phyloP scores from a whole-genome alignment of 1,139 yeast genomes.

The Saccharomyces hybrid region DNA sequence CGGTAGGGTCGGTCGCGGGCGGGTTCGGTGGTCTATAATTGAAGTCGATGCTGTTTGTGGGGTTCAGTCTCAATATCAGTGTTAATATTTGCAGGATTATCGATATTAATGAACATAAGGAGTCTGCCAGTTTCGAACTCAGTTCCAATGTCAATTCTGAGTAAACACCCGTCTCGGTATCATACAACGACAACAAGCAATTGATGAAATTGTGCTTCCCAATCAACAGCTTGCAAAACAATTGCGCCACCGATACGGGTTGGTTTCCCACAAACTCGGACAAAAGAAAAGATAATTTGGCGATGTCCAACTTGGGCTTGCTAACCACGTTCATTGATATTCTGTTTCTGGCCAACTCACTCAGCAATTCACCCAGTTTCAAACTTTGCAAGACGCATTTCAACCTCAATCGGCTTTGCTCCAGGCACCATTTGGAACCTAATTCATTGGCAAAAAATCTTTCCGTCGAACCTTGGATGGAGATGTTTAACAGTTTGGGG shows the following conservation, averaged over 20 bases:
- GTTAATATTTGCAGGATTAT: conserved; percentile 21
- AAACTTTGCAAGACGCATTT: conserved; percentile 20
- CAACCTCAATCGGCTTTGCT: conserved; percentile 18
- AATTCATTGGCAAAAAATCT: conserved; percentile 12
- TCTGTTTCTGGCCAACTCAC: conserved; percentile 22
- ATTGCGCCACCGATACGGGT: conserved; percentile 9
- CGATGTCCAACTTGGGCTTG: conserved; percentile 1
- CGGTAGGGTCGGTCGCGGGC: not conserved
- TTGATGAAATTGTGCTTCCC: conserved; percentile 19
- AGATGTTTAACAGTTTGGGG: conserved; percentile 37
- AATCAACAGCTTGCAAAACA: conserved; percentile 18
- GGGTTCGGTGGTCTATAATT: conserved; percentile 16
- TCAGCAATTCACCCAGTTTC: conserved; percentile 23
- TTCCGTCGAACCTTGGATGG: conserved; percentile 20
- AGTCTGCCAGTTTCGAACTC: conserved; percentile 13
- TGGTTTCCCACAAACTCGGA: conserved; percentile 7
- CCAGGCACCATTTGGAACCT: conserved; percentile 24
- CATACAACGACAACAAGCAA: conserved; percentile 13
- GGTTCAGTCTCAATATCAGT: conserved; percentile 23
- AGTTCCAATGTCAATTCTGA: conserved; percentile 4
- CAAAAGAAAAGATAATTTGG: not conserved
- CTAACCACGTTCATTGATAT: conserved; percentile 7
- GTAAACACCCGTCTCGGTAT: conserved; percentile 6
- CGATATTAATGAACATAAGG: conserved; percentile 20
- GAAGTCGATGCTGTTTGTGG: conserved; percentile 27